Evolutionary conservation across 2,329 filamentous ascomycete species (phyloP), one percentile per base, ranked within the genome.

Genomic region (Sporothrix luriei): DNA sequence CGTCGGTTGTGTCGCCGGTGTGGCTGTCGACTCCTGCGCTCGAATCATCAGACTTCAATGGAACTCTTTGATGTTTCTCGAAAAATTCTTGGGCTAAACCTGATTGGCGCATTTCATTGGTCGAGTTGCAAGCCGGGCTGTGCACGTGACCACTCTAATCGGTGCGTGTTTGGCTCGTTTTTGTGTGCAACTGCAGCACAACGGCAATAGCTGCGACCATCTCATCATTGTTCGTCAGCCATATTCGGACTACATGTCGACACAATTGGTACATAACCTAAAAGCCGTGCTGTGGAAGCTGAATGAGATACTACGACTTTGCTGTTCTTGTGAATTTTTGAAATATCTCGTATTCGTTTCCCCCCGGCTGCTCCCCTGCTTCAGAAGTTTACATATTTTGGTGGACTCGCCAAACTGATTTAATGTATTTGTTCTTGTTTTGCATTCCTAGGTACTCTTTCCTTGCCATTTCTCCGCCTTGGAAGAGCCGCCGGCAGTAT

Each of bases 31-130:
- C 3, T 64, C n/a, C 19, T 16, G 9, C 6, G 16, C n/a, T 14
- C n/a, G 6, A 59, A 59, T 24, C 19, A 19, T 40, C 29, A n/a
- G 55, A 21, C 38, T n/a, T 61, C n/a, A n/a, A 24, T n/a, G 19
- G 19, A 2, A 13, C 40, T 13, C 40, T 13, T 14, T 16, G 40
- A 7, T 21, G 19, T 33, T 10, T 13, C 24, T 48, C 38, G 24
- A 46, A 68, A 68, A 68, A 68, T 57, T 55, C 66, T 68, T 46
- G 52, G 49, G 33, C 49, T 24, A 43, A 24, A 29, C 33, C 21
- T 33, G 65, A 67, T 67, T 67, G 49, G 38, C 33, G 29, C 51
- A 26, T 55, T n/a, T 67, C 33, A 67, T 67, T 67, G 65, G 65
- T 13, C 21, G 4, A 43, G 14, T 1, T 3, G 40, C 40, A 13